Base-by-base conservation (phyloP, 2,329 filamentous ascomycete genomes). In the Colletotrichum neosansevieriae region DNA sequence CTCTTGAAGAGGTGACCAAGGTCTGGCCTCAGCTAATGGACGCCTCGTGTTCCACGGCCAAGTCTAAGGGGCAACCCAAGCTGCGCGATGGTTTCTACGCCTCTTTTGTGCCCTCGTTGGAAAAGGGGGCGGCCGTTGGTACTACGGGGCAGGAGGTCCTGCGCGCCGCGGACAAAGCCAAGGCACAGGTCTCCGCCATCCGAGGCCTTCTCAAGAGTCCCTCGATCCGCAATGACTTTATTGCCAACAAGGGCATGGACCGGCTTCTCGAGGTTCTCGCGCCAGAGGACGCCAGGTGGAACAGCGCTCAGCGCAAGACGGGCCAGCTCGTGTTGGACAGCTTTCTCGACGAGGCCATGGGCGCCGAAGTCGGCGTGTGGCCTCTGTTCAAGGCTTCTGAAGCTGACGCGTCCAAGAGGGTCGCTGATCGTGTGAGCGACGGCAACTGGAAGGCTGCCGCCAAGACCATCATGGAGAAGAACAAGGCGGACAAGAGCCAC, bases 261-360 rank as follows among this genome's bases (percentile, higher is more conserved):
- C 80, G 83, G 36, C 78, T 90, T 6, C 80, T 89, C 13, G 81
- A 84, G 49, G 81, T 89, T 6, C 82, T 91, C 40, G 73, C 81
- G 3, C 81, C 79, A 9, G 77, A 82, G 24, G 82, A 79, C n/a
- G 76, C 79, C 4, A 80, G 82, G 29, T 87, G 88, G 80, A 82
- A 82, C 13, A 74, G 78, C 1, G 83, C 86, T 6, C 83, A 86
- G 74, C 83, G 82, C 66, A 88, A 85, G 73, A 84, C 86, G 24
- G 87, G 85, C 2, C 82, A 88, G 68, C 81, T 91, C 63, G 82
- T 91, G 32, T 81, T 86, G 38, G 90, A 92, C 74, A 89, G 84
- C 68, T 92, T 92, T 74, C 79, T 92, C n/a, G 89, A 92, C 73
- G 84, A 85, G 70, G 83, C 86, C 64, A 89, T 90, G 83, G 88